Conservation (phyloP, 345 rosid species). For the Noccaea bulbosa region DNA sequence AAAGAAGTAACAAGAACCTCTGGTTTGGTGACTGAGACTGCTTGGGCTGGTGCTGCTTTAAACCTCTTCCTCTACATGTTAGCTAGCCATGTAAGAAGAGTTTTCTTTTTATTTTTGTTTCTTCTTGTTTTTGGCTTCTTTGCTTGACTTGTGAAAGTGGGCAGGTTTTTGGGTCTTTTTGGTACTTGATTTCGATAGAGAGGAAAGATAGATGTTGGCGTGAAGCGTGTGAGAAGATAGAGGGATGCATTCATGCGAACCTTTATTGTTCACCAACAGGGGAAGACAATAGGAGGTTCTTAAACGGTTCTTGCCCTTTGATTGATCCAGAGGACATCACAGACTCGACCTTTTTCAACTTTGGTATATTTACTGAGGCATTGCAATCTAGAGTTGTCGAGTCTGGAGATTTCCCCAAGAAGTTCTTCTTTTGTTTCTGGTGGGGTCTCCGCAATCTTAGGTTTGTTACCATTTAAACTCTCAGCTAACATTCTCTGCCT, state of each 20-base stretch:
- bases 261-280: slow-evolving; percentile 30
- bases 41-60: slow-evolving; percentile 51
- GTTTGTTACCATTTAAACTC: slow-evolving; percentile 33
- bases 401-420: slow-evolving; percentile 39
- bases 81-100: slow-evolving; percentile 46
- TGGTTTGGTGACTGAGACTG: slow-evolving; percentile 47
- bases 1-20: slow-evolving; percentile 48
- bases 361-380: slow-evolving; percentile 48
- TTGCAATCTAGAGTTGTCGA: slow-evolving; percentile 47
- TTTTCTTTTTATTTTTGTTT: background rate
- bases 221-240: slow-evolving; percentile 35
- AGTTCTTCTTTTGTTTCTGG: slow-evolving; percentile 48
- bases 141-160: background rate
- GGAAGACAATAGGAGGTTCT: slow-evolving; percentile 6
- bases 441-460: slow-evolving; percentile 54
- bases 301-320: slow-evolving; percentile 38
- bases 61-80: slow-evolving; percentile 46
- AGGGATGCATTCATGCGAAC: fast-evolving
- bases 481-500: too few relatives aligned
- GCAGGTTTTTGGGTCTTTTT: slow-evolving; percentile 44
- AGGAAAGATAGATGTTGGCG: slow-evolving; percentile 52
- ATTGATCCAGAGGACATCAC: slow-evolving; percentile 33
- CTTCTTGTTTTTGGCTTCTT: background rate
- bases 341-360: slow-evolving; percentile 43
- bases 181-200: slow-evolving; percentile 51